A percentile compares a stretch with the other conserved stretches of the same genome.
Evolutionary conservation across 768 basidiomycete species (phyloP).

Genomic region (Amanita muscaria): DNA sequence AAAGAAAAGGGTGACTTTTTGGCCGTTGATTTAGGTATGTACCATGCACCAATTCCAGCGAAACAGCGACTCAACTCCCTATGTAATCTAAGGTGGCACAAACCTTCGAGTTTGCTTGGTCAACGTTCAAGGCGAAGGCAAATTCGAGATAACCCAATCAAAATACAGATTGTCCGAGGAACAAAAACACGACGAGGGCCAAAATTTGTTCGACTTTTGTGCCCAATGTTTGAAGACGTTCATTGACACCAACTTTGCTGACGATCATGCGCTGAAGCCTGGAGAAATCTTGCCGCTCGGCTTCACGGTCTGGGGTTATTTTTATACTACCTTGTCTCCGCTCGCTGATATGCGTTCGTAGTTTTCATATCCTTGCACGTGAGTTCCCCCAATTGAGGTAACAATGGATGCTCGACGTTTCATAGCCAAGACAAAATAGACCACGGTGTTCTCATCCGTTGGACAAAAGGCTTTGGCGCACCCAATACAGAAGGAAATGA

Average conservation of each 20-base stretch:
- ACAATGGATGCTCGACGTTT: not conserved
- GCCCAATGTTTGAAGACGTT: constrained; percentile 89
- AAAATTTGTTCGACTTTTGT: constrained; percentile 94
- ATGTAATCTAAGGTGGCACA: constrained; percentile 59
- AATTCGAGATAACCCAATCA: constrained; percentile 96
- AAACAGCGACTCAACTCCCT: not conserved
- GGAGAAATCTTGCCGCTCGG: constrained; percentile 72
- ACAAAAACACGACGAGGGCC: constrained; percentile 96
- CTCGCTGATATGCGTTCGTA: constrained; percentile 18
- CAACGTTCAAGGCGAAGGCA: constrained; percentile 82
- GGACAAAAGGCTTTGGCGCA: constrained; percentile 99
- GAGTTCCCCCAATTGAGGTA: constrained; percentile 24
- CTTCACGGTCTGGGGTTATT: constrained; percentile 71
- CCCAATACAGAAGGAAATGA: constrained; percentile 87
- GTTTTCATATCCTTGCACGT: constrained; percentile 97
- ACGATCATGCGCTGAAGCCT: constrained; percentile 37
- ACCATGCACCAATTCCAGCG: not conserved
- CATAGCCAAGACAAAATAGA: constrained; percentile 87
- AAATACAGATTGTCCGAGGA: constrained; percentile 97
- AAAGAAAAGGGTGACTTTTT: constrained; percentile 85
- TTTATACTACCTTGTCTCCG: constrained; percentile 1
- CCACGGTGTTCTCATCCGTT: constrained; percentile 88
- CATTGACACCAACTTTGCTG: constrained; percentile 61
- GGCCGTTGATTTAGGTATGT: constrained; percentile 79
- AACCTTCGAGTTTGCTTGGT: constrained; percentile 99